Evolutionary conservation across 768 basidiomycete species (phyloP).

Genomic region (Clathrus columnatus): DNA sequence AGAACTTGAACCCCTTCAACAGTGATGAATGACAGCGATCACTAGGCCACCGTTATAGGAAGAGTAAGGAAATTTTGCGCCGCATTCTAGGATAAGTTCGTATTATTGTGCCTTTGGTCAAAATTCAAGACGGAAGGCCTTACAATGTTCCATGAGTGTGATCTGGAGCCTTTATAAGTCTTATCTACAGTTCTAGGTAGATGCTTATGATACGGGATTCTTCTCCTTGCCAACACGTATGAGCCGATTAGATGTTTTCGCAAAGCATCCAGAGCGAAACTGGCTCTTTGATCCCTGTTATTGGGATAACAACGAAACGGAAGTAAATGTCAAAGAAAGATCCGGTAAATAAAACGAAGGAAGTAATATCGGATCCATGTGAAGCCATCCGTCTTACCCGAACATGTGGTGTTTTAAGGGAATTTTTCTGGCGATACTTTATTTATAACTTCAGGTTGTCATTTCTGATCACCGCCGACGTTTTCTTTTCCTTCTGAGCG

Average conservation of each 20-base stretch:
- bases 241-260: constrained; percentile 2
- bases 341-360: constrained; percentile 23
- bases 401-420: constrained; percentile 29
- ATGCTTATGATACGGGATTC: constrained; percentile 3
- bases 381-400: constrained; percentile 41
- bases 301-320: constrained; percentile 41
- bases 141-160: too few relatives aligned
- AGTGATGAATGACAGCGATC: too few relatives aligned
- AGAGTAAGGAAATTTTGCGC: too few relatives aligned
- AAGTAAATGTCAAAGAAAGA: constrained; percentile 32
- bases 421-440: constrained; percentile 40
- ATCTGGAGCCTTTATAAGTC: too few relatives aligned
- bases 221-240: constrained; percentile 14
- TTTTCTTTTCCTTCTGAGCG: too few relatives aligned
- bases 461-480: too few relatives aligned
- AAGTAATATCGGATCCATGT: constrained; percentile 51
- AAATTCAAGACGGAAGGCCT: too few relatives aligned
- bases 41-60: too few relatives aligned
- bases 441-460: too few relatives aligned
- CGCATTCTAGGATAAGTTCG: too few relatives aligned
- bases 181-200: neutral
- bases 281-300: constrained; percentile 60
- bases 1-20: too few relatives aligned
- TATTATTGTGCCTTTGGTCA: too few relatives aligned
- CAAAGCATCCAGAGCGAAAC: constrained; percentile 25